Conservation (phyloP, 495 filamentous ascomycete genomes). For the Bathelium albidoporum region DNA sequence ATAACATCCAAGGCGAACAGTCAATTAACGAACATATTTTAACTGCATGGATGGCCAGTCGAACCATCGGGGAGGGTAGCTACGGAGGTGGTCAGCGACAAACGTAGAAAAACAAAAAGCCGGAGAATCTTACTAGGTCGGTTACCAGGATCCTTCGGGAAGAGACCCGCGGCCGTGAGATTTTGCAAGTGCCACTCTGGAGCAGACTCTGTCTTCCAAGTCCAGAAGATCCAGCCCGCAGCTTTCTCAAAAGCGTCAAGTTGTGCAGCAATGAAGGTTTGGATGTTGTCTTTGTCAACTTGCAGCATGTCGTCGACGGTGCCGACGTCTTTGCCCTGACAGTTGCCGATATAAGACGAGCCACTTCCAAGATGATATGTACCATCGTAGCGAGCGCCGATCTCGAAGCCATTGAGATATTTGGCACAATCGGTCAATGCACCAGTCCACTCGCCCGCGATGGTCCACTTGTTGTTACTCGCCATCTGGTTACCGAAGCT, state of each 20-base stretch:
- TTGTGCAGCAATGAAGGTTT: constrained; percentile 59
- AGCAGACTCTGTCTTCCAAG: constrained; percentile 74
- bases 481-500: constrained; percentile 31
- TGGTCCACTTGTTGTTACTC: constrained; percentile 40
- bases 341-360: constrained; percentile 43
- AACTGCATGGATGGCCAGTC: background rate
- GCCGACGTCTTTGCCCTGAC: constrained; percentile 47
- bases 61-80: background rate
- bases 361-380: constrained; percentile 34
- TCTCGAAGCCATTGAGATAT: constrained; percentile 36
- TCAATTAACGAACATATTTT: background rate
- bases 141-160: constrained; percentile 38
- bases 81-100: background rate
- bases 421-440: constrained; percentile 45
- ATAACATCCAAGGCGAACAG: background rate
- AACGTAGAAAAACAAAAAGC: background rate
- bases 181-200: constrained; percentile 82
- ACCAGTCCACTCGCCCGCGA: constrained; percentile 61
- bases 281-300: constrained; percentile 47
- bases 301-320: constrained; percentile 41
- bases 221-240: constrained; percentile 72
- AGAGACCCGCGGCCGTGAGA: constrained; percentile 47
- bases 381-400: constrained; percentile 44
- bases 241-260: constrained; percentile 62
- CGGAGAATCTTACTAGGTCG: background rate